Conservation (phyloP, 306 rosid genomes). For the Castanea sativa region DNA sequence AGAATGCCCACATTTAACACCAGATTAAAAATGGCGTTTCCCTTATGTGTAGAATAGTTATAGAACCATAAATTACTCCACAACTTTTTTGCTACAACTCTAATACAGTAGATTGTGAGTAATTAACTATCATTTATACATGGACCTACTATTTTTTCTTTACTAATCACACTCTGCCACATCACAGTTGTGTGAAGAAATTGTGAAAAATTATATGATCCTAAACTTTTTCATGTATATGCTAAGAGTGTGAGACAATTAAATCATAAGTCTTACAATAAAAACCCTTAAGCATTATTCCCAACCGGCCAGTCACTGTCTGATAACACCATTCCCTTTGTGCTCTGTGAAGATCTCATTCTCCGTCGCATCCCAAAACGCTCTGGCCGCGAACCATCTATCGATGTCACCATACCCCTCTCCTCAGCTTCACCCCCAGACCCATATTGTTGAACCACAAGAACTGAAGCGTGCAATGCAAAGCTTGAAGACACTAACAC, state of each 20-base stretch:
- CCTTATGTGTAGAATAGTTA: accelerated
- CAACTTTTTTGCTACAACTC: accelerated
- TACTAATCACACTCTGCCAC: too few species aligned
- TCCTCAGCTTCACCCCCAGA: slow-evolving; percentile 23
- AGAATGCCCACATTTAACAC: too few species aligned
- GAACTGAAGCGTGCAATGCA: slow-evolving; percentile 34
- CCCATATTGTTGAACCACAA: slow-evolving; percentile 50
- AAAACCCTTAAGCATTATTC: too few species aligned
- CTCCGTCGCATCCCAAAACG: background rate
- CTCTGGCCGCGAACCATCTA: background rate
- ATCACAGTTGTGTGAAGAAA: accelerated
- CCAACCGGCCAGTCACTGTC: background rate
- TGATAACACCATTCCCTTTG: background rate
- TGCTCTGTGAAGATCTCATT: background rate
- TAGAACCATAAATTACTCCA: too few species aligned
- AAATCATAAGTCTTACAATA: too few species aligned
- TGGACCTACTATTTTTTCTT: too few species aligned
- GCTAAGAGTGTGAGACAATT: too few species aligned
- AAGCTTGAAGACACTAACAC: slow-evolving; percentile 40
- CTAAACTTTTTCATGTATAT: too few species aligned
- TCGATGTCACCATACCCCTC: background rate
- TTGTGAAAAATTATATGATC: too few species aligned
- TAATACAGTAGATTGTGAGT: accelerated
- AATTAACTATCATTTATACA: too few species aligned
- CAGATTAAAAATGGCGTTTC: too few species aligned